phyloP scores from a whole-genome alignment of 768 basidiomycete species.

The Leccinum uliginosum region DNA sequence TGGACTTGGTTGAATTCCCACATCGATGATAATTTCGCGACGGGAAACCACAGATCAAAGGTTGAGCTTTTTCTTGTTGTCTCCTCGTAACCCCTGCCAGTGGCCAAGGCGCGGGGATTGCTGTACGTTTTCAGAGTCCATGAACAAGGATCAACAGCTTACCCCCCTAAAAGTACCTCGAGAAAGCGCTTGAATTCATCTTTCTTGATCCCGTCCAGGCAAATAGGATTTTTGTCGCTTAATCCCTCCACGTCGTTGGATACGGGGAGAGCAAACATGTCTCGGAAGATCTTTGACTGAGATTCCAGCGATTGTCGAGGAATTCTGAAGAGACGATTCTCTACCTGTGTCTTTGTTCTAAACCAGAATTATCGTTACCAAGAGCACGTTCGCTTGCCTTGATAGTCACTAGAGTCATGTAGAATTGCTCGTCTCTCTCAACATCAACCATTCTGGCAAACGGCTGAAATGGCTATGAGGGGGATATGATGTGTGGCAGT shows the following conservation, averaged over 20 bases:
- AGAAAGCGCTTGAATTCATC: slow-evolving; percentile 26
- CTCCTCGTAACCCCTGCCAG: slow-evolving; percentile 2
- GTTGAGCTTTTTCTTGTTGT: neutral
- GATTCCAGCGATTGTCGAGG: slow-evolving; percentile 22
- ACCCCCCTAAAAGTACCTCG: slow-evolving; percentile 19
- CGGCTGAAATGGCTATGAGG: neutral
- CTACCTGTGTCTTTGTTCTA: slow-evolving; percentile 18
- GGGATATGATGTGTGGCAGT: slow-evolving; percentile 14
- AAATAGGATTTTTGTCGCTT: slow-evolving; percentile 21
- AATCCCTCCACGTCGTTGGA: slow-evolving; percentile 14
- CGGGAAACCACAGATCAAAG: slow-evolving; percentile 34
- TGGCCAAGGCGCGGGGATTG: neutral
- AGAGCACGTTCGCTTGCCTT: neutral
- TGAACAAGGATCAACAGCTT: neutral
- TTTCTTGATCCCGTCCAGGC: slow-evolving; percentile 18
- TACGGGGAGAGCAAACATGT: slow-evolving; percentile 24
- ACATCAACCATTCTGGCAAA: neutral
- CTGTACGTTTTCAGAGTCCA: neutral
- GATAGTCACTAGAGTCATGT: slow-evolving; percentile 19
- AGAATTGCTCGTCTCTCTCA: slow-evolving; percentile 10
- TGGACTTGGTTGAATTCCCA: slow-evolving; percentile 35
- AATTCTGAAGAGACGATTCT: slow-evolving; percentile 24
- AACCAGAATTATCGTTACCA: neutral
- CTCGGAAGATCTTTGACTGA: slow-evolving; percentile 23
- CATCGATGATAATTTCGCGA: slow-evolving; percentile 37